Base-by-base conservation (phyloP, 441 rosid genomes). In the Pelargonium cotyledonis region DNA sequence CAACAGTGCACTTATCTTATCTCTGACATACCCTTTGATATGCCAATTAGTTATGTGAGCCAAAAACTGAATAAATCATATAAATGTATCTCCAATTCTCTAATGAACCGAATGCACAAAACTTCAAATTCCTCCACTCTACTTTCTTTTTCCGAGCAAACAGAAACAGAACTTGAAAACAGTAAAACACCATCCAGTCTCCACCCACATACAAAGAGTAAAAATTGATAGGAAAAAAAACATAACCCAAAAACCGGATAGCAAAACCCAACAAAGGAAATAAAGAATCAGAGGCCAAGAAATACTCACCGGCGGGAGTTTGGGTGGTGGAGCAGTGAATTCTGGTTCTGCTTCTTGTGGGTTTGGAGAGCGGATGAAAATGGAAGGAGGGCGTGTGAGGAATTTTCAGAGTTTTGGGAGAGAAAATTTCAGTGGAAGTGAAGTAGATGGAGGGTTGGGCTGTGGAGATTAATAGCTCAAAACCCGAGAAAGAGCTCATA, bases 371-470 rank as follows among this genome's bases (percentile, higher is more conserved):
- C 53, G 76, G 49, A 8, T 67, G 65, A 75, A 70, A 26, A 67
- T 80, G 75, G 67, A 68, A 40, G 64, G 63, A 64, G 72, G 73
- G 61, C 10, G 47, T 1, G 62, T 64, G 18, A 10, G 65, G 76
- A 57, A 16, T 12, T 75, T 71, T 70, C 71, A 73, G 70, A 41
- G 61, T 53, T 53, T 69, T 10, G 41, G 58, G 70, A 38, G 72
- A 3, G 18, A 70, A 75, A 4, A 73, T 80, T 8, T 81, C 84
- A 72, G 63, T 60, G 18, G 66, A 78, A 63, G 83, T 70, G 73
- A 71, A 76, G 63, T 77, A 73, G 26, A 65, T 35, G 11, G 72
- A 26, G 19, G 71, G 46, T 55, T 75, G 72, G 63, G 74, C 38
- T 41, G 69, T 35, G 67, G 75, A 77, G 72, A 76, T 26, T 49